Base-by-base conservation (phyloP, 495 filamentous ascomycete species). In the Terfezia boudieri region DNA sequence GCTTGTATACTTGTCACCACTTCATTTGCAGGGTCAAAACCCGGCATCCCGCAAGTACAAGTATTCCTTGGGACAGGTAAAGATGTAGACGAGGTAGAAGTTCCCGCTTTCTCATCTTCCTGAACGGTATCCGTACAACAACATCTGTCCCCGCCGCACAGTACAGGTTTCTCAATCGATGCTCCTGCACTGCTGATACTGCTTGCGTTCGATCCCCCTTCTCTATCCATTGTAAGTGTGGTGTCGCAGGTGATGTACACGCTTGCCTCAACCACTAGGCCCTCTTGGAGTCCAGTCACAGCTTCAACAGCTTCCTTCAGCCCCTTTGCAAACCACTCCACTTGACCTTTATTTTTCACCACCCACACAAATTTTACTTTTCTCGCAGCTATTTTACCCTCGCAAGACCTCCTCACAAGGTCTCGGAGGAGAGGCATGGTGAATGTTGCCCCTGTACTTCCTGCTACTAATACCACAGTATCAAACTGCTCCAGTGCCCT, bases 301-400 rank as follows among this genome's bases (percentile, higher is more conserved):
- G 66, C 49, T 10, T 67, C 60, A 8, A 61, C 53, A 41, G 63
- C 55, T 14, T 59, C 61, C 2, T 64, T 26, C 2, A 93, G 67
- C 57, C 80, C 74, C 10, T 67, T 64, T n/a, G 75, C 71, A 57
- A 85, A 85, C 72, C 79, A 87, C 35, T 66, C 70, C n/a, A 83
- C 66, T 56, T 88, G 81, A 9, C 76, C 73, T 0, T 75, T 73
- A 32, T 77, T 75, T 58, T 77, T 83, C 41, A 89, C 76, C 20
- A 84, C 75, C 70, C 87, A 79, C 2, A 89, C 68, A 55, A 89
- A 84, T 11, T 78, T 74, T 11, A 88, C 66, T 36, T 75, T 71
- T 55, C 78, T 77, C 11, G 78, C 82, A 53, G 77, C 84, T 36
- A 68, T 69, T n/a, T 52, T n/a, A 9, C 43, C 49, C 9, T 54